Percentiles rank a stretch among this genome's conserved stretches.
These are phyloP conservation scores for Fallopia convolvulus DNA, from an alignment of 148 eudicot genomes.

Conservation along the genomic window DNA sequence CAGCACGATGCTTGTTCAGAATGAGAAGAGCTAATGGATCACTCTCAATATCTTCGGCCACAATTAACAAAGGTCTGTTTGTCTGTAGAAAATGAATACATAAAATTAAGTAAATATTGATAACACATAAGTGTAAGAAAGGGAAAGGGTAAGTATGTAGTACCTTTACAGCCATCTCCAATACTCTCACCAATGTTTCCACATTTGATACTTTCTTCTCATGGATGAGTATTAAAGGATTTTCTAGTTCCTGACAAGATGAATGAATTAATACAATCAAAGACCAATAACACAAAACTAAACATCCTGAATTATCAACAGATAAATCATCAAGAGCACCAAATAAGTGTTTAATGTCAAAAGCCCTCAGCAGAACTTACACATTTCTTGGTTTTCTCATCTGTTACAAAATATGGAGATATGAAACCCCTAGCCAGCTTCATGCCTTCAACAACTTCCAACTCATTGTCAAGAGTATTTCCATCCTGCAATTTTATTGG, in stretches of 20 bases:
- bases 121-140: not conserved
- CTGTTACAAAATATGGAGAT: constrained; percentile 91
- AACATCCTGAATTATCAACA: not conserved
- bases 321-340: not conserved
- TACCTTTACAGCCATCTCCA: constrained; percentile 89
- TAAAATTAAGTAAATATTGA: constrained; percentile 9
- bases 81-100: constrained; percentile 32
- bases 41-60: constrained; percentile 92
- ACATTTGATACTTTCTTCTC: constrained; percentile 81
- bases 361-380: constrained; percentile 32
- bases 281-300: not conserved
- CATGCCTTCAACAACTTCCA: constrained; percentile 99
- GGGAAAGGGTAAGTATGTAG: not conserved
- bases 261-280: constrained; percentile 10
- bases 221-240: constrained; percentile 75
- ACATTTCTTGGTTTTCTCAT: constrained; percentile 76
- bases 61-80: constrained; percentile 61
- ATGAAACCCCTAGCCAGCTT: constrained; percentile 89
- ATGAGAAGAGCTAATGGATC: constrained; percentile 69
- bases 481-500: constrained; percentile 51
- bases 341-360: constrained; percentile 3
- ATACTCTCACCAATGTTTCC: constrained; percentile 51
- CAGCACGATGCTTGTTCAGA: constrained; percentile 84
- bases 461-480: constrained; percentile 73
- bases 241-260: constrained; percentile 69